phyloP scores from a whole-genome alignment of 1,139 yeast genomes.

The Hansenula lynferdii region DNA sequence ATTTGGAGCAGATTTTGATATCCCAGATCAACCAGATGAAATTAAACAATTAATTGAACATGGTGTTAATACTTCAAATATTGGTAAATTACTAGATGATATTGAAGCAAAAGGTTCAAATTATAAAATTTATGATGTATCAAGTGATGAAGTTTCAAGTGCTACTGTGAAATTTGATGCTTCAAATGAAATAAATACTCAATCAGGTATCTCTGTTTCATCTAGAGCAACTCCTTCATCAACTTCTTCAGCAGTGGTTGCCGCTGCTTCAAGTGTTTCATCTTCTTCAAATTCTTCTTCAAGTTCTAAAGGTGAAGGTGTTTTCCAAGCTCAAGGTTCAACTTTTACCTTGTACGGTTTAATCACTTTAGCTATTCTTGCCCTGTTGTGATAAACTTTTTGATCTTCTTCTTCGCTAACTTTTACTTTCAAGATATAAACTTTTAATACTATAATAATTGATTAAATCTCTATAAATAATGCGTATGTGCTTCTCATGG shows the following conservation, averaged over 20 bases:
- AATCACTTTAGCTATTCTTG: too few species aligned
- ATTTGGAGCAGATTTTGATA: constrained; percentile 38
- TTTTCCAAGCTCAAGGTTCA: not conserved
- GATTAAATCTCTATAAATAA: too few species aligned
- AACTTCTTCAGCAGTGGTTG: constrained; percentile 15
- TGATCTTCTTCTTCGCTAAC: too few species aligned
- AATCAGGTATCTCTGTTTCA: constrained; percentile 27
- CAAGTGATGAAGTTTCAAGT: constrained; percentile 47
- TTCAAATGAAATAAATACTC: constrained; percentile 35
- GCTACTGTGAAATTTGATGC: constrained; percentile 49
- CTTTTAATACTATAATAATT: too few species aligned
- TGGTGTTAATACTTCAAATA: constrained; percentile 47
- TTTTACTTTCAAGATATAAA: too few species aligned
- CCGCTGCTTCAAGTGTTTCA: constrained; percentile 5
- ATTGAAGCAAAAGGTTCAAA: constrained; percentile 35
- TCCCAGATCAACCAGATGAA: constrained; percentile 40
- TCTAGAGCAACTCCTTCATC: constrained; percentile 27
- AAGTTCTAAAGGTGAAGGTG: not conserved
- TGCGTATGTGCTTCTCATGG: too few species aligned
- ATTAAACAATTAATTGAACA: constrained; percentile 37
- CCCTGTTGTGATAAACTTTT: too few species aligned
- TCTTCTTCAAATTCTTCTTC: not conserved
- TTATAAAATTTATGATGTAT: constrained; percentile 43
- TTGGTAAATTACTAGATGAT: constrained; percentile 41
- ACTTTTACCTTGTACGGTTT: too few species aligned